Base-by-base conservation (phyloP, 371 early-diverging fungal species). In the Mortierella sp. region DNA sequence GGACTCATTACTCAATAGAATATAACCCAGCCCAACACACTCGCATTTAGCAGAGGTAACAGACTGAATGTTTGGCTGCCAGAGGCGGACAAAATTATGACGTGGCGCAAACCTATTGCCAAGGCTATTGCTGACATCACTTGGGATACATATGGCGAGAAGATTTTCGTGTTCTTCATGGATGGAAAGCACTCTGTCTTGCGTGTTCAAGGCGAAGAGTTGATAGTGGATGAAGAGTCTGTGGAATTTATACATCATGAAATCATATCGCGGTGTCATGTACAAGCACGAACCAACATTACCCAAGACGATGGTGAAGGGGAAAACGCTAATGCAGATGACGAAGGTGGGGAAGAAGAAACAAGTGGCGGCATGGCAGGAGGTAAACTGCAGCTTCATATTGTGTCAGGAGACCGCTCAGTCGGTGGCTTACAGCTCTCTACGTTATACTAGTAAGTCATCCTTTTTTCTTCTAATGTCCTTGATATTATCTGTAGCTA, bases 321-420 rank as follows among this genome's bases (percentile, higher is more conserved):
- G 73, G 89, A 88, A 0, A 88, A 85, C 14, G 87, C 85, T 2
- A 87, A 86, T n/a, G 86, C 64, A n/a, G 86, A 88, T 39, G 86
- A 83, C 35, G 87, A 86, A 28, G 84, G 77, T 14, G 87, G 83
- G 10, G 87, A 84, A 10, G 88, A 87, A 10, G 86, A 86, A 18
- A 77, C 65, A 18, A 71, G 83, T 18, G 75, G 78, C 3, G 49
- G 72, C 12, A 20, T 22, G 69, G 28, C 78, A 64, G 66, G 68
- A 10, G 49, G 70, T 47, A 75, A 64, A 80, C 51, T 85, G 62
- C 51, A 83, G 39, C 73, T 81, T 14, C 81, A 75, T 20, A 68
- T 81, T 40, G 43, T 57, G 22, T 63, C 72, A 14, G 81, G 75
- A 6, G 49, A 52, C 35, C 43, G 62, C n/a, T 75, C 76, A 5